A percentile compares a stretch with the other conserved stretches of the same genome.
Evolutionary conservation across 169 alveolate species (phyloP).

Genomic region (Besnoitia besnoiti): DNA sequence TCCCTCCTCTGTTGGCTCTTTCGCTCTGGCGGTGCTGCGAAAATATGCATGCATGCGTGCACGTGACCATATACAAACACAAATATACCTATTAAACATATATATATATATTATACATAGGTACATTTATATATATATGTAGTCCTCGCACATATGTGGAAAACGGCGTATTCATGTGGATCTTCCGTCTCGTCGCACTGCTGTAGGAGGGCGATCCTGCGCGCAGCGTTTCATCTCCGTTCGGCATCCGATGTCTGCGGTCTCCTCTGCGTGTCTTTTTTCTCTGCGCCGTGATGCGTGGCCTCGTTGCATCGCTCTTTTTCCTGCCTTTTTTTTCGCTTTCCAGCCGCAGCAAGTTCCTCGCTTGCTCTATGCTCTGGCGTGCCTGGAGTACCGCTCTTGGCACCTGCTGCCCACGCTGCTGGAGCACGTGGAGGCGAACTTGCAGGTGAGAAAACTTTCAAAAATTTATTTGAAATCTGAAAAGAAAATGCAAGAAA

Average conservation of each 20-base stretch:
- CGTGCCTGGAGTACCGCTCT: slow-evolving; percentile 85
- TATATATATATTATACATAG: neutral
- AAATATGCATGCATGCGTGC: neutral
- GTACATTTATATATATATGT: neutral
- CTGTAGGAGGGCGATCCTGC: neutral
- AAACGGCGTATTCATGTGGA: neutral
- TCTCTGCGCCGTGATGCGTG: too few relatives aligned
- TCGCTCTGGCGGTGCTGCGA: neutral
- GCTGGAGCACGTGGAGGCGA: slow-evolving; percentile 73
- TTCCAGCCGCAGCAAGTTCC: slow-evolving; percentile 82
- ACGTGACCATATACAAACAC: neutral
- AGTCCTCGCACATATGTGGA: neutral
- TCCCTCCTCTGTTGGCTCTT: neutral
- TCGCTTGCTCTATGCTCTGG: slow-evolving; percentile 81
- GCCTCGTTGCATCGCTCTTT: neutral
- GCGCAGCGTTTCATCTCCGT: neutral
- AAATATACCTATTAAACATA: neutral
- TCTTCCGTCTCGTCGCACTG: neutral
- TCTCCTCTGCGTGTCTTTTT: too few relatives aligned
- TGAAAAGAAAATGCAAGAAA: neutral
- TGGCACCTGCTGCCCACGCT: slow-evolving; percentile 81
- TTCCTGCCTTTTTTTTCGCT: neutral
- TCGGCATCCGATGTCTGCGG: neutral
- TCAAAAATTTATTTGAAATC: neutral
- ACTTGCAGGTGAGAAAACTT: slow-evolving; percentile 69